Evolutionary conservation across 345 rosid species (phyloP).

Genomic region (Limnanthes douglasii): DNA sequence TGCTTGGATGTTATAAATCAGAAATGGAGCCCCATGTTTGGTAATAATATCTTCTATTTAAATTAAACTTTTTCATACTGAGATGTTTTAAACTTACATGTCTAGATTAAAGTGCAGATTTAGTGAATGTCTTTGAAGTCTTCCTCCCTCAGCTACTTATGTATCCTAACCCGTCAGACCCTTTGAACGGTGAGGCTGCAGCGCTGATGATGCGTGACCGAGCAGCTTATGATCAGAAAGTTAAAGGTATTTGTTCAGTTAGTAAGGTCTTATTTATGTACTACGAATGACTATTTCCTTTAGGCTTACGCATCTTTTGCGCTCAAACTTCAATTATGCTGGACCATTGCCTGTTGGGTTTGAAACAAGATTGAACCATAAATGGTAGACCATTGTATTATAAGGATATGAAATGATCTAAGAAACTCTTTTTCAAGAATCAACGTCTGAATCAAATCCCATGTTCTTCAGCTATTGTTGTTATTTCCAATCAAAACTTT

Average conservation of each 20-base stretch:
- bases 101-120: no score
- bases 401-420: background rate
- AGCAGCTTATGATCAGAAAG: slow-evolving; percentile 59
- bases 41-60: slow-evolving; percentile 22
- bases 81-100: no score
- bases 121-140: slow-evolving; percentile 92
- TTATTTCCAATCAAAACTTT: background rate
- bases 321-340: background rate
- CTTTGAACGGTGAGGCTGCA: slow-evolving; percentile 97
- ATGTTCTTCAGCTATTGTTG: no score
- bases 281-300: background rate
- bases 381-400: background rate
- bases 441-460: no score
- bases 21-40: slow-evolving; percentile 99
- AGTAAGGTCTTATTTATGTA: background rate
- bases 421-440: no score
- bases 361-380: background rate
- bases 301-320: background rate
- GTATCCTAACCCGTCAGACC: slow-evolving; percentile 95
- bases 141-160: slow-evolving; percentile 97
- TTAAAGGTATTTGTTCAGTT: slow-evolving; percentile 41
- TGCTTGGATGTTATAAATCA: slow-evolving; percentile 97
- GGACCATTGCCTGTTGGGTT: background rate
- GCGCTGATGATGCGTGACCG: slow-evolving; percentile 93
- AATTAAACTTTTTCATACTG: background rate